A percentile compares a stretch with the other conserved stretches of the same genome.
These are phyloP conservation scores for Coniochaeta sp. DNA, from an alignment of 2,329 filamentous ascomycete species.

Conservation along the genomic window DNA sequence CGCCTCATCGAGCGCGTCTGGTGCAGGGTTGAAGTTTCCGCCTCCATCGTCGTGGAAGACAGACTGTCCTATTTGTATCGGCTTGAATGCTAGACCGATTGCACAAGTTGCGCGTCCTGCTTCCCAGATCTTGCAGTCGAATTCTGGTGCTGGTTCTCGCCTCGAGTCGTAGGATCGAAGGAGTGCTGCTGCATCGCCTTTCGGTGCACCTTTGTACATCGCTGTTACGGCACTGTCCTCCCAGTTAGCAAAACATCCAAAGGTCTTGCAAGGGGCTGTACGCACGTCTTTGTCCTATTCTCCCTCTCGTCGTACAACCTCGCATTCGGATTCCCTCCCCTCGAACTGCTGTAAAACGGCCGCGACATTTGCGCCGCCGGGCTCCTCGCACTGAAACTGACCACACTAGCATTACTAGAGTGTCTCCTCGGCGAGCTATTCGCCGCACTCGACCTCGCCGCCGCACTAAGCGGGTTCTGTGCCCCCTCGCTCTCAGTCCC, in stretches of 20 bases:
- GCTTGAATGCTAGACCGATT: conserved; percentile 90
- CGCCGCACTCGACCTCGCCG: conserved; percentile 34
- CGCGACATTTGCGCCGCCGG: conserved; percentile 49
- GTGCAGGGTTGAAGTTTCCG: conserved; percentile 87
- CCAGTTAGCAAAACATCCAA: conserved; percentile 15
- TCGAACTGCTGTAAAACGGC: conserved; percentile 41
- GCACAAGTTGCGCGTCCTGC: conserved; percentile 91
- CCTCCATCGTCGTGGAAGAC: conserved; percentile 89
- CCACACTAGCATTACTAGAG: conserved; percentile 71
- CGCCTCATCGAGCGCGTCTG: conserved; percentile 82
- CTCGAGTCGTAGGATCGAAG: conserved; percentile 93
- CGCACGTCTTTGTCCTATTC: conserved; percentile 83
- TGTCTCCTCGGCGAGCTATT: conserved; percentile 49
- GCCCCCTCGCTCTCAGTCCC: conserved; percentile 30
- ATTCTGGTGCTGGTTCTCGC: conserved; percentile 83
- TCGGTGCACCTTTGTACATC: conserved; percentile 75
- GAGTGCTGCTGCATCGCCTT: conserved; percentile 61
- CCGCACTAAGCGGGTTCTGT: conserved; percentile 31
- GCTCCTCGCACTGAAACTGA: conserved; percentile 70
- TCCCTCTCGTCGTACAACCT: conserved; percentile 82
- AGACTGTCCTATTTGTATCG: conserved; percentile 87
- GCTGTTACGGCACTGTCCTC: conserved; percentile 74
- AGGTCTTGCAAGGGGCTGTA: conserved; percentile 11
- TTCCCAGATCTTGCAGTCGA: conserved; percentile 94
- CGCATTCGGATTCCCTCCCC: conserved; percentile 77